A percentile compares a stretch with the other conserved stretches of the same genome.
These are phyloP conservation scores for Thermochaetoides thermophila DNA, from an alignment of 495 filamentous ascomycete genomes.

Conservation along the genomic window DNA sequence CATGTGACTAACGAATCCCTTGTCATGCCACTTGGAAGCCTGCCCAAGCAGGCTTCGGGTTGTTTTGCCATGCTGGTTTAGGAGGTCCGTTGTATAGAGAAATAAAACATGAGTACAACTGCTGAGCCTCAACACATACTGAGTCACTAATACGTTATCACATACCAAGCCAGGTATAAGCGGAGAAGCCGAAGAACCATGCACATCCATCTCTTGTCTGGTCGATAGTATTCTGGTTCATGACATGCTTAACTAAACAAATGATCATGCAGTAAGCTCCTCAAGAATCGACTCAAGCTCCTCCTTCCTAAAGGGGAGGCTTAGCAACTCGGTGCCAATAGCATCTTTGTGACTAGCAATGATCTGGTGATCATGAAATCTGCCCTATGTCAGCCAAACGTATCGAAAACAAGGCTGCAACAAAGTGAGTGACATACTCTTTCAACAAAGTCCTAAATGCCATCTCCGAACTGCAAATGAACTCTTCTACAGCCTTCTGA, in stretches of 20 bases:
- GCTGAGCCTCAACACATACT: too few relatives aligned
- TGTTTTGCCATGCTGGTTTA: too few relatives aligned
- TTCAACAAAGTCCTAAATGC: constrained; percentile 85
- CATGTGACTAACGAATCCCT: too few relatives aligned
- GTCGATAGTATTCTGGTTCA: too few relatives aligned
- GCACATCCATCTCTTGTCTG: not conserved
- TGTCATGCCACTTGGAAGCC: too few relatives aligned
- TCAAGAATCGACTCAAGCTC: constrained; percentile 84
- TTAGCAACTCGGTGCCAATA: constrained; percentile 68
- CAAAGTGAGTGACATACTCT: constrained; percentile 41
- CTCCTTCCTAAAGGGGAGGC: constrained; percentile 72
- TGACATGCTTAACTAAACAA: too few relatives aligned
- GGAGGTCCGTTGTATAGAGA: too few relatives aligned
- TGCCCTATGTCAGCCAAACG: constrained; percentile 20
- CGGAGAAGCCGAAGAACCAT: too few relatives aligned
- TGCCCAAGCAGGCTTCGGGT: too few relatives aligned
- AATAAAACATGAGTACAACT: too few relatives aligned
- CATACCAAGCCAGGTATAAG: too few relatives aligned
- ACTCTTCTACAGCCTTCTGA: constrained; percentile 89
- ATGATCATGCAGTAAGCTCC: constrained; percentile 46
- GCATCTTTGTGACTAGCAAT: constrained; percentile 74
- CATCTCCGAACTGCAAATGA: constrained; percentile 93
- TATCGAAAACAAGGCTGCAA: not conserved
- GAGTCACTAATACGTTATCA: too few relatives aligned
- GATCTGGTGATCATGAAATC: constrained; percentile 95